Conservation (phyloP, 75 land plant species). For the Cryptomeria japonica region DNA sequence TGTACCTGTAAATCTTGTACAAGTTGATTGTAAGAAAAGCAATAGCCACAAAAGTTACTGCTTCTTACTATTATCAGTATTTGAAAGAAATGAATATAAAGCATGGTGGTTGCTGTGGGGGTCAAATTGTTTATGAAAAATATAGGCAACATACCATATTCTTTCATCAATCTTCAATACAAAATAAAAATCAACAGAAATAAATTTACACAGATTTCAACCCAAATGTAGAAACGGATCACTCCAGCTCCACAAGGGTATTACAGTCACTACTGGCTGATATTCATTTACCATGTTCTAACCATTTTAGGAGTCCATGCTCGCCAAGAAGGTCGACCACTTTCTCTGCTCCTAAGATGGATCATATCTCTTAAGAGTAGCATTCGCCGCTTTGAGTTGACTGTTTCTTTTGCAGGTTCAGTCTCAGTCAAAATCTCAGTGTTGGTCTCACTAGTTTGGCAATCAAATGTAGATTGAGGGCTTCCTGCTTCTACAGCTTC, state of each 20-base stretch:
- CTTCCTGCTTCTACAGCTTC: conserved; percentile 20
- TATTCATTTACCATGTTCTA: conserved; percentile 22
- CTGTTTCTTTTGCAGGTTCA: conserved; percentile 17
- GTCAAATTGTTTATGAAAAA: background rate
- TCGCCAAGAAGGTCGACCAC: conserved; percentile 17
- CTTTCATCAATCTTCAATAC: conserved; percentile 3
- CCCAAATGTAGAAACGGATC: background rate
- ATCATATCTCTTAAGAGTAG: conserved; percentile 22
- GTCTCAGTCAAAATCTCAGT: background rate
- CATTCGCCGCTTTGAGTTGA: conserved; percentile 16
- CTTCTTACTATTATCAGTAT: background rate
- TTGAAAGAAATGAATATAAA: background rate
- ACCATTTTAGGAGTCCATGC: conserved; percentile 43
- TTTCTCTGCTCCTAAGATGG: conserved; percentile 23
- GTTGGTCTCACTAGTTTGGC: background rate
- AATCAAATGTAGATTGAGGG: conserved; percentile 12
- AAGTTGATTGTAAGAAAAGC: background rate
- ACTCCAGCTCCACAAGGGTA: background rate
- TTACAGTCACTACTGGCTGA: background rate
- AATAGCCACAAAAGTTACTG: background rate
- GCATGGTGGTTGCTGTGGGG: background rate
- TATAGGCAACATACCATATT: background rate
- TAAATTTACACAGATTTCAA: background rate
- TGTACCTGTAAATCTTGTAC: background rate
- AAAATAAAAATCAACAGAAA: conserved; percentile 2